Percentiles rank a stretch among this genome's conserved stretches.
phyloP scores from a whole-genome alignment of 2,329 filamentous ascomycete genomes.

The Coleophoma crateriformis region DNA sequence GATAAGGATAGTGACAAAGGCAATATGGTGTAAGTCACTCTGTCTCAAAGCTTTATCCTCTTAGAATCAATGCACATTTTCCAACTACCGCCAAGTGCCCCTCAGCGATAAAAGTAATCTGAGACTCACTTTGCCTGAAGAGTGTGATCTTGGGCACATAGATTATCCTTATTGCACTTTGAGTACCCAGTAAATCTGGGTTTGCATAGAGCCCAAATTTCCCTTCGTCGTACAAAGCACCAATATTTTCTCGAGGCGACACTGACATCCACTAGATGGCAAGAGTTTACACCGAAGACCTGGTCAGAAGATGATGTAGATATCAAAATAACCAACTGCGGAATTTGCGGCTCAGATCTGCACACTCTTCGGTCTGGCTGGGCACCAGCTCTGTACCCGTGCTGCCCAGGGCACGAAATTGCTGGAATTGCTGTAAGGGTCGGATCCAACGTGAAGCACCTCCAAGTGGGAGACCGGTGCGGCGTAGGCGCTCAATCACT shows the following conservation, averaged over 20 bases:
- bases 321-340: conserved; percentile 44
- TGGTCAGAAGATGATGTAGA: conserved; percentile 47
- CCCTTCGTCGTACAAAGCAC: conserved; percentile 51
- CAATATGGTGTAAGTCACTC: conserved; percentile 21
- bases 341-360: conserved; percentile 37
- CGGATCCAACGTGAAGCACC: conserved; percentile 33
- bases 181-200: too few relatives aligned
- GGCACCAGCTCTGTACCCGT: conserved; percentile 29
- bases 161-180: too few relatives aligned
- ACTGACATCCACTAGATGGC: conserved; percentile 27
- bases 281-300: conserved; percentile 38
- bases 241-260: conserved; percentile 28
- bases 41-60: too few relatives aligned
- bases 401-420: conserved; percentile 46
- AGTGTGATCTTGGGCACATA: too few relatives aligned
- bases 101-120: too few relatives aligned
- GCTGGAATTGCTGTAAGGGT: conserved; percentile 40
- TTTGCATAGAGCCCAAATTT: conserved; percentile 32
- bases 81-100: too few relatives aligned
- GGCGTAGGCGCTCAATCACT: conserved; percentile 46
- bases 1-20: conserved; percentile 25
- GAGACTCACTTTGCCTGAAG: too few relatives aligned
- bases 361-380: conserved; percentile 28
- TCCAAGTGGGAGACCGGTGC: conserved; percentile 48
- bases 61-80: too few relatives aligned